A percentile compares a stretch with the other conserved stretches of the same genome.
These are phyloP conservation scores for Centrapalus pauciflorus DNA, from an alignment of 129 eudicot genomes.

Conservation along the genomic window DNA sequence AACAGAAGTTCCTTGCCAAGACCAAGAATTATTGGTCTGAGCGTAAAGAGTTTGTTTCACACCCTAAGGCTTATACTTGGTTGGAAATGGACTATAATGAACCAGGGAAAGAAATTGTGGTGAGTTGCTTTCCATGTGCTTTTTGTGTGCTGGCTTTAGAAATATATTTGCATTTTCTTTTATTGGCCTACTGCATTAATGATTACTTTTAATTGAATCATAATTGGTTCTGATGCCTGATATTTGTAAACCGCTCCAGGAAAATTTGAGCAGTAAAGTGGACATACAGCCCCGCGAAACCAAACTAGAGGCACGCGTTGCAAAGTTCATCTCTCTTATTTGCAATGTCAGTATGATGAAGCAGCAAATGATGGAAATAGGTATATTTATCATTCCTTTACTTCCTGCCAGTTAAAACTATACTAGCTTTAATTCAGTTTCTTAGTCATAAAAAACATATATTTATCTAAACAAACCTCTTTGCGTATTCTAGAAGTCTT, in stretches of 20 bases:
- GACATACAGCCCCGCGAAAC: constrained; percentile 64
- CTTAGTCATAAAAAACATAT: not conserved
- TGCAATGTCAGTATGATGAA: constrained; percentile 96
- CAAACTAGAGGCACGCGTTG: constrained; percentile 73
- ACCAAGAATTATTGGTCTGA: constrained; percentile 70
- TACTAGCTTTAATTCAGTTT: not conserved
- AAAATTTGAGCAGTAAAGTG: constrained; percentile 17
- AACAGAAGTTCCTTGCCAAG: constrained; percentile 75
- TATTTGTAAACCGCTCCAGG: constrained; percentile 36
- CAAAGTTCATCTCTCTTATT: constrained; percentile 89
- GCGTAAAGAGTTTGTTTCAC: constrained; percentile 59
- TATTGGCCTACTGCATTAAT: not conserved
- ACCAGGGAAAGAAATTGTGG: constrained; percentile 44
- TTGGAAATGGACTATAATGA: constrained; percentile 92
- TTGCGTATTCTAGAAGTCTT: not conserved
- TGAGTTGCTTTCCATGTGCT: constrained; percentile 33
- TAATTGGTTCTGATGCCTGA: not conserved
- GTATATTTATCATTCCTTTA: constrained; percentile 32
- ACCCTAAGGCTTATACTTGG: constrained; percentile 76
- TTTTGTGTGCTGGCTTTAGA: not conserved
- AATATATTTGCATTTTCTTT: not conserved
- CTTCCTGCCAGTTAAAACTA: not conserved
- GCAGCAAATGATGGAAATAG: constrained; percentile 99
- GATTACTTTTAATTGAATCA: not conserved
- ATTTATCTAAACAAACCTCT: not conserved